Percentiles rank a stretch among this genome's conserved stretches.
These are phyloP conservation scores for Colletotrichum sp. DNA, from an alignment of 2,329 filamentous ascomycete genomes.

Conservation along the genomic window DNA sequence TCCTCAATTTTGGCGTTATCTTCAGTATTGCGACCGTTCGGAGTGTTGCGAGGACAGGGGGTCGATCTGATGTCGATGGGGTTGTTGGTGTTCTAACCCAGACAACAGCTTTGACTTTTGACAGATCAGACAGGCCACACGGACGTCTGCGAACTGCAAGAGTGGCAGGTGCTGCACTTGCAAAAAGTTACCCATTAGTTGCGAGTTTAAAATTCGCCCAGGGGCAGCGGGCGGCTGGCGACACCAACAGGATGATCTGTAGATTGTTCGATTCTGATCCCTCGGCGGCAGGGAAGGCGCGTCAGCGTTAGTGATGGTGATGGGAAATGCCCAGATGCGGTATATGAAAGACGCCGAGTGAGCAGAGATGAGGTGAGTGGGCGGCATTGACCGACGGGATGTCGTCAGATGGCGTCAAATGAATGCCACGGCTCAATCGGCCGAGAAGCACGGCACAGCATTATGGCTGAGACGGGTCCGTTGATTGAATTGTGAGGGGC, in stretches of 20 bases:
- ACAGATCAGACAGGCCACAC: slow-evolving; percentile 2
- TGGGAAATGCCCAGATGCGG: not conserved
- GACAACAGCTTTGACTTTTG: not conserved
- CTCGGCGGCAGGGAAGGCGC: not conserved
- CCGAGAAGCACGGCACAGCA: slow-evolving; percentile 3
- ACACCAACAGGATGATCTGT: not conserved
- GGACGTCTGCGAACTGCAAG: not conserved
- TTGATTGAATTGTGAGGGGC: not conserved
- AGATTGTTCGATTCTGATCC: slow-evolving; percentile 1
- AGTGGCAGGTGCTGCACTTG: not conserved
- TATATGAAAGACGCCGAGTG: not conserved
- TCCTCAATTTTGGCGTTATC: not conserved
- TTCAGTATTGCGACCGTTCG: not conserved
- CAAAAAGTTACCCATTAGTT: not conserved
- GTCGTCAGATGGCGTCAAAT: not conserved
- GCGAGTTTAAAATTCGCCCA: not conserved
- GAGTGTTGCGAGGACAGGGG: not conserved
- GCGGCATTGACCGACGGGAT: not conserved
- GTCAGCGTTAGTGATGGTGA: not conserved
- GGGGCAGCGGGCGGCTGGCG: not conserved
- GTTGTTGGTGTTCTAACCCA: not conserved
- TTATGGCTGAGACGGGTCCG: slow-evolving; percentile 3
- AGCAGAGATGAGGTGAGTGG: not conserved
- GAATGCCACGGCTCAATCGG: slow-evolving; percentile 10
- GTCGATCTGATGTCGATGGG: not conserved